Evolutionary conservation across 768 basidiomycete genomes (phyloP).

Genomic region (Lactarius quietus): DNA sequence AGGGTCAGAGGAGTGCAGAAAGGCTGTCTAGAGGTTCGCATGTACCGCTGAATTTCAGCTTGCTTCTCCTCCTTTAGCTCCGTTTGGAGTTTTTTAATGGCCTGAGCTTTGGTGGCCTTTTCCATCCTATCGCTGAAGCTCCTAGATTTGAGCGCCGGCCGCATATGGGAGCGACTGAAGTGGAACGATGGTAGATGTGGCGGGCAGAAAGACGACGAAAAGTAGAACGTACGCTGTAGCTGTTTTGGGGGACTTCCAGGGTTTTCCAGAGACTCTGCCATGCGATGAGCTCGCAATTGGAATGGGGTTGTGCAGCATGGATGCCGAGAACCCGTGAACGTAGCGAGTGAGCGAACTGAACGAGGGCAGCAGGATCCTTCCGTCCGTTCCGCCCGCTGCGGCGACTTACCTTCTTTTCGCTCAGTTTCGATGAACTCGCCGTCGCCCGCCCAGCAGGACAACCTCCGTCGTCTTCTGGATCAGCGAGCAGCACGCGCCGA

Average conservation of each 20-base stretch:
- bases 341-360: not conserved
- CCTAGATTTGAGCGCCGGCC: constrained; percentile 60
- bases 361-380: not conserved
- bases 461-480: constrained; percentile 50
- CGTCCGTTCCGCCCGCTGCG: not conserved
- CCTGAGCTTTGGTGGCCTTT: constrained; percentile 58
- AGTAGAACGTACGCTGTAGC: constrained; percentile 45
- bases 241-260: constrained; percentile 55
- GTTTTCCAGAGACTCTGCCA: constrained; percentile 67
- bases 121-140: constrained; percentile 67
- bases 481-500: constrained; percentile 51
- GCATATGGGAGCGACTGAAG: constrained; percentile 64
- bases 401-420: constrained; percentile 26
- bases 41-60: constrained; percentile 63
- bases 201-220: not conserved
- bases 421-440: constrained; percentile 38
- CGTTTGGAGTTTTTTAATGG: constrained; percentile 67
- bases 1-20: not conserved
- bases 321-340: not conserved
- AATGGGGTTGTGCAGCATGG: constrained; percentile 26
- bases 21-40: constrained; percentile 30
- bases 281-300: constrained; percentile 54
- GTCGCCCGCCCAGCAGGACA: constrained; percentile 43
- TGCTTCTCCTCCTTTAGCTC: constrained; percentile 77
- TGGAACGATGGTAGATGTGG: constrained; percentile 15